Percentiles rank a stretch among this genome's conserved stretches.
Evolutionary conservation across 306 rosid species (phyloP).

Genomic region (barrel medic (Medicago truncatula)): MtrunA17r5.0-ANR NC_053042.1:7344501-7345000

Average conservation of each 20-base stretch:
- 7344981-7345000: slow-evolving; percentile 80
- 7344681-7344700: too few species aligned
- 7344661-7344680: not conserved
- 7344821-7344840: not conserved
- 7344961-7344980: slow-evolving; percentile 87
- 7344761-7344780: not conserved
- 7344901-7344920: not conserved
- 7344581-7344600: not conserved
- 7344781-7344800: not conserved
- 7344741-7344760: too few species aligned
- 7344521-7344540: not conserved
- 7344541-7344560: not conserved
- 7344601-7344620: not conserved
- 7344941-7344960: slow-evolving; percentile 88
- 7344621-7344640: not conserved
- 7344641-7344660: not conserved
- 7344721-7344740: not conserved
- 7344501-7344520: not conserved
- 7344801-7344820: too few species aligned
- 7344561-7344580: not conserved
- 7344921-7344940: slow-evolving; percentile 88
- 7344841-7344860: too few species aligned
- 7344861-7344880: not conserved
- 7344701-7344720: not conserved
- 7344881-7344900: not conserved